Base-by-base conservation (phyloP, 2,329 filamentous ascomycete genomes). In the Phyllosticta citribraziliensis region DNA sequence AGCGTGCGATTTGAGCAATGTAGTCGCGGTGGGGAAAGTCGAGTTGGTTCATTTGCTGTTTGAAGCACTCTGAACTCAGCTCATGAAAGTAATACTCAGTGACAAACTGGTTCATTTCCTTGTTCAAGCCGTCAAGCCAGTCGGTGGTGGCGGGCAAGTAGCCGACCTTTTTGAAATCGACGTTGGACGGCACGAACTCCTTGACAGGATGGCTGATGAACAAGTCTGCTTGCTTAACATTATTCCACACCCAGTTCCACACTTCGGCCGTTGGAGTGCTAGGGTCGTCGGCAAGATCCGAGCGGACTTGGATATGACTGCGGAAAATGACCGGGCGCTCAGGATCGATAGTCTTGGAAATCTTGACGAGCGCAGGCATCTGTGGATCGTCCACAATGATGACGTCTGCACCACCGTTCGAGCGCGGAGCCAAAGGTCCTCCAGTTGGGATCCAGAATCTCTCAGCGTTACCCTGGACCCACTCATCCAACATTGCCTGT, bases 121-220 rank as follows among this genome's bases (percentile, higher is more conserved):
- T 94, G 77, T 92, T 94, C 66, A 93, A 73, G 9, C 89, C 89
- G 70, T 94, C 89, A 3, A 91, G 79, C 86, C 89, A 94, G 72
- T 94, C 89, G 0, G 89, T 93, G 0, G 88, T 88, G 11, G 89
- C 89, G 2, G 89, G 89, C 70, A 93, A 78, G 70, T 91, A 91
- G 1, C 83, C 85, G 0, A 93, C 85, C 66, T 83, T 88, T 58
- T 86, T 78, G 1, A 73, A 74, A 1, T 85, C 83, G 5, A 94
- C 87, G 61, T 78, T 85, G 30, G 79, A 74, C 2, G 89, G 89
- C 10, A 94, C 88, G 66, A 93, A 94, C 24, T 81, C 79, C 52
- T 83, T 84, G 58, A 94, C 88, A 0, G 90, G 89, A 66, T 94
- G 89, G 67, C 87, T 90, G 73, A 94, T 87, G 73, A 92, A 94